Conservation (phyloP, 1,284 basidiomycete genomes). For the Cerrena zonata region DNA sequence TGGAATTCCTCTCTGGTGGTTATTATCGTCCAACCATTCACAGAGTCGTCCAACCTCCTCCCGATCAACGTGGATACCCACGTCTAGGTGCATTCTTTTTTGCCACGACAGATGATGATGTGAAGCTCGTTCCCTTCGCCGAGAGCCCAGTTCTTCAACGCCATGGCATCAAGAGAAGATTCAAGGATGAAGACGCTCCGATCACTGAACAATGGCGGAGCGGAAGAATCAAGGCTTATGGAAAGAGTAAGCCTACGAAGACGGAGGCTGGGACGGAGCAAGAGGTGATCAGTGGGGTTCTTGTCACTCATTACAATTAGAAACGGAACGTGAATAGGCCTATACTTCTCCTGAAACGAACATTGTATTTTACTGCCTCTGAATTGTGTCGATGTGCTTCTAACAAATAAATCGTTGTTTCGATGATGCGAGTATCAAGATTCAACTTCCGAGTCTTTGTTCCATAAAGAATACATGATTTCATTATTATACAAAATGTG, state of each 20-base stretch:
- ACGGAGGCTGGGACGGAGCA: constrained; percentile 32
- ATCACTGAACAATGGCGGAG: constrained; percentile 38
- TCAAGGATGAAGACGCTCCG: constrained; percentile 30
- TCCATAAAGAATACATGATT: too few relatives aligned
- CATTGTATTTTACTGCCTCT: too few relatives aligned
- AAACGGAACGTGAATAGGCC: too few relatives aligned
- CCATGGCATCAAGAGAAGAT: constrained; percentile 27
- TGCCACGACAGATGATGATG: constrained; percentile 28
- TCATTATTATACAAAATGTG: too few relatives aligned
- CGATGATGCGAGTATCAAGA: too few relatives aligned
- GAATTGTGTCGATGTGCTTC: too few relatives aligned
- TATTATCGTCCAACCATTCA: constrained; percentile 40
- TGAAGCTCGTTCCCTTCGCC: constrained; percentile 22
- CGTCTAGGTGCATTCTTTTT: constrained; percentile 43
- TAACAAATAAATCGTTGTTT: too few relatives aligned
- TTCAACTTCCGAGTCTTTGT: too few relatives aligned
- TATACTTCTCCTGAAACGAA: too few relatives aligned
- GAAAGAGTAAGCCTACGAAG: constrained; percentile 27
- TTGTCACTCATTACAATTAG: constrained; percentile 43
- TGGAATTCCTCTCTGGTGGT: constrained; percentile 40
- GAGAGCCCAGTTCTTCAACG: constrained; percentile 26
- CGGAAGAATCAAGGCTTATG: constrained; percentile 33
- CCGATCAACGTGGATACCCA: constrained; percentile 40
- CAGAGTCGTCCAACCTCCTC: constrained; percentile 43
- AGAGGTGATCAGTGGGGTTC: constrained; percentile 37